Percentiles rank a stretch among this genome's conserved stretches.
Evolutionary conservation across 805 yeast species (phyloP).

Genomic region (Ogataea ramenticola): DNA sequence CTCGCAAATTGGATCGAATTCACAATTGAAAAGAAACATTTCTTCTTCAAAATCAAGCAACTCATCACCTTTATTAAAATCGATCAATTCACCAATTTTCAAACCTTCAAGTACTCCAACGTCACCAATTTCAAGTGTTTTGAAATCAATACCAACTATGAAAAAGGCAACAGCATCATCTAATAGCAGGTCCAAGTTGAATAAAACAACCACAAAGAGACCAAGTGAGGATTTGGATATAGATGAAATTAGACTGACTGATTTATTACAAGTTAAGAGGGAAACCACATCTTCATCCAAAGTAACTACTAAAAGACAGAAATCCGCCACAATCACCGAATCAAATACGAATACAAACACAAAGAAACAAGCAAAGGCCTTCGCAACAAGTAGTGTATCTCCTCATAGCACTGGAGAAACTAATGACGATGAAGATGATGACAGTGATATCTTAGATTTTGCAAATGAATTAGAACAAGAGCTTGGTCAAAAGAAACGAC

Average conservation of each 20-base stretch:
- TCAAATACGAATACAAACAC: background rate
- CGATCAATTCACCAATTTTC: background rate
- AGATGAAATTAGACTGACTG: conserved; percentile 1
- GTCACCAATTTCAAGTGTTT: background rate
- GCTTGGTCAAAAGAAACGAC: conserved; percentile 3
- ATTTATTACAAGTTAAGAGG: background rate
- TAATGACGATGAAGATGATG: conserved; percentile 6
- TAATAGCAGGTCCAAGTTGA: background rate
- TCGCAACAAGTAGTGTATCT: background rate
- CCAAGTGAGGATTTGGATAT: conserved; percentile 9
- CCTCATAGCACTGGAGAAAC: background rate
- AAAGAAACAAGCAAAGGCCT: background rate
- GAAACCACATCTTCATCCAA: background rate
- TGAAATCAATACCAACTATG: background rate
- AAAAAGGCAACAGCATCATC: background rate
- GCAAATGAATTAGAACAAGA: conserved; percentile 20
- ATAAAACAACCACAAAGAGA: background rate
- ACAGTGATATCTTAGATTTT: conserved; percentile 16
- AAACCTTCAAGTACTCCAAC: background rate
- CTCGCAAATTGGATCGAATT: background rate
- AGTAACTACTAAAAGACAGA: background rate
- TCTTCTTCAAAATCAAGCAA: background rate
- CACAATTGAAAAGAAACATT: background rate
- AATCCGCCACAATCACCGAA: background rate
- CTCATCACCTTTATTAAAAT: background rate